Conservation (phyloP, 257 asterid genomes). For the Misopates orontium region DNA sequence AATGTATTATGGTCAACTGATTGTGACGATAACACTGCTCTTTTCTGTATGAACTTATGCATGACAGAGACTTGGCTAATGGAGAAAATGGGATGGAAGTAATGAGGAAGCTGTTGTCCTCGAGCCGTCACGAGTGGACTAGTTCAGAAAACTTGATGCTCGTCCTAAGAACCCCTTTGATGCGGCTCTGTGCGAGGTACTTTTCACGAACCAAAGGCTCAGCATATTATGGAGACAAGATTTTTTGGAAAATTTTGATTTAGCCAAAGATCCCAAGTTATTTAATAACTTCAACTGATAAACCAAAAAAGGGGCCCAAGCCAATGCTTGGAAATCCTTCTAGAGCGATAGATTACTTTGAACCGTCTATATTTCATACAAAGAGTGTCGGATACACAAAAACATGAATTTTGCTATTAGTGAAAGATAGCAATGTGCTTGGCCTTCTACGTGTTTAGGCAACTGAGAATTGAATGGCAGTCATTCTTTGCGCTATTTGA, state of each 20-base stretch:
- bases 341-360: not conserved
- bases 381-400: not conserved
- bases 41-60: conserved; percentile 26
- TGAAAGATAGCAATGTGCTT: not conserved
- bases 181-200: conserved; percentile 93
- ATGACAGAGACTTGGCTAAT: conserved; percentile 49
- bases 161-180: conserved; percentile 55
- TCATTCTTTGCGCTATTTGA: not conserved
- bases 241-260: conserved; percentile 7
- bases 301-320: not conserved
- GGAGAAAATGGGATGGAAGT: conserved; percentile 72
- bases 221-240: conserved; percentile 10
- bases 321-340: not conserved
- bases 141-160: conserved; percentile 48
- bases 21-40: conserved; percentile 21
- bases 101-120: conserved; percentile 53
- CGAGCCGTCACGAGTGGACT: conserved; percentile 62
- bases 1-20: conserved; percentile 3
- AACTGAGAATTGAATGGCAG: conserved; percentile 8
- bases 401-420: not conserved
- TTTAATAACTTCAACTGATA: not conserved
- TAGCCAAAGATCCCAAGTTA: not conserved
- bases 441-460: not conserved
- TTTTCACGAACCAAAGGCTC: conserved; percentile 21
- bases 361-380: not conserved